Conservation (phyloP, 108 stramenopile species). For the Craspedostauros australis region DNA sequence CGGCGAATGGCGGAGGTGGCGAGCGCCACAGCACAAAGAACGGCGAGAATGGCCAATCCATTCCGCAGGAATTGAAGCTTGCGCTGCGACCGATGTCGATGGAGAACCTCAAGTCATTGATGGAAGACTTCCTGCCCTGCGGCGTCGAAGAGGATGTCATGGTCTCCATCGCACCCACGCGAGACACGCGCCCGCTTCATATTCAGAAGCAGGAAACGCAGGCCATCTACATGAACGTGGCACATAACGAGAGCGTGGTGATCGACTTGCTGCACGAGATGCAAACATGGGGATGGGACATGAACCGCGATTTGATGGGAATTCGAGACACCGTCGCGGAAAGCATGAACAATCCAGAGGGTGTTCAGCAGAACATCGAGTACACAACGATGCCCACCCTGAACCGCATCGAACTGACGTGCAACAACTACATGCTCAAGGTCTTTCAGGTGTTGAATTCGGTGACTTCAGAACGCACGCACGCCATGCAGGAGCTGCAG, state of each 20-base stretch:
- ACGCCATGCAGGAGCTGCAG: constrained; percentile 8
- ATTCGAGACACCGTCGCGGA: not conserved
- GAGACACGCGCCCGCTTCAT: too few species aligned
- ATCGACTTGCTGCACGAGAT: constrained; percentile 3
- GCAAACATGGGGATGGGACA: not conserved
- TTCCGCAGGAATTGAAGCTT: too few species aligned
- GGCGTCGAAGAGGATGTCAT: constrained; percentile 25
- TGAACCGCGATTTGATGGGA: too few species aligned
- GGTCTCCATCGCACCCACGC: too few species aligned
- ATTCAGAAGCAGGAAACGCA: not conserved
- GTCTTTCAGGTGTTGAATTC: constrained; percentile 3
- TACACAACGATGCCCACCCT: not conserved
- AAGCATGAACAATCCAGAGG: not conserved
- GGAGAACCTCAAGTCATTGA: too few species aligned
- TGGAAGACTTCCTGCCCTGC: constrained; percentile 15
- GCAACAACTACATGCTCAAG: not conserved
- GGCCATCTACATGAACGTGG: not conserved
- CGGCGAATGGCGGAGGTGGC: too few species aligned
- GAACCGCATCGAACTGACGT: constrained; percentile 10
- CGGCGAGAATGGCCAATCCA: too few species aligned
- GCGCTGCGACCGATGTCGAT: too few species aligned
- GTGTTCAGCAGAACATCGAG: not conserved
- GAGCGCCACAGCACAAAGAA: too few species aligned
- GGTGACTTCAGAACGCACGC: not conserved
- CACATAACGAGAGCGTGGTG: not conserved